Base-by-base conservation (phyloP, 2,329 filamentous ascomycete genomes). In the Cercospora beticola region DNA sequence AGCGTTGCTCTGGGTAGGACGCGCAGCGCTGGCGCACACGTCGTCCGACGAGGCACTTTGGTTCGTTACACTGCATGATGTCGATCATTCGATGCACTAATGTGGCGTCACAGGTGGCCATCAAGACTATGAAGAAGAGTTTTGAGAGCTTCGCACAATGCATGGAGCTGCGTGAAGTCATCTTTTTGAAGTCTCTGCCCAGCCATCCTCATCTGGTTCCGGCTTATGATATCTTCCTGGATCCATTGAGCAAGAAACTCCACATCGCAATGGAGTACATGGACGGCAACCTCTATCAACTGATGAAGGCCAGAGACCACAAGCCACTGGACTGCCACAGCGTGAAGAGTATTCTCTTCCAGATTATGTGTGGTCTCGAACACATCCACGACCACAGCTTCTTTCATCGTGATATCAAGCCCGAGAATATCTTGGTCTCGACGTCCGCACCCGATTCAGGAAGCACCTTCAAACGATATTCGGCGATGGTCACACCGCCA, bases 91-190 rank as follows among this genome's bases (percentile, higher is more conserved):
- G 6, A 2, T 57, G 49, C 43, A 10, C 30, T 68, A 64, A 68
- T 64, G 69, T 31, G 67, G 73, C 26, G 12, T 75, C 75, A 40
- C 43, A 98, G 95, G 92, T 99, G 76, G 95, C 95, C 54, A 97
- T 99, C 83, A 99, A 99, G 83, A 98, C 95, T 5, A 99, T 99
- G 95, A 99, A 99, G 86, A 99, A 99, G 87, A 94, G 91, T 0
- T 99, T 98, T 76, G 94, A 98, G 75, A 97, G 92, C 1, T 93
- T 97, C 78, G 84, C 88, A 16, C 91, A 93, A 63, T 99, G 95
- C 80, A 83, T 97, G 72, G 95, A 99, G 81, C 87, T 99, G 64
- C 90, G 95, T 70, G 95, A 99, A 81, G 95, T 99, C 73, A 95
- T 99, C 79, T 99, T 99, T 82, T 85, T 99, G 58, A 90, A 93